Conservation (phyloP, 202 grass and related monocot species). For the Panicum virgatum region DNA sequence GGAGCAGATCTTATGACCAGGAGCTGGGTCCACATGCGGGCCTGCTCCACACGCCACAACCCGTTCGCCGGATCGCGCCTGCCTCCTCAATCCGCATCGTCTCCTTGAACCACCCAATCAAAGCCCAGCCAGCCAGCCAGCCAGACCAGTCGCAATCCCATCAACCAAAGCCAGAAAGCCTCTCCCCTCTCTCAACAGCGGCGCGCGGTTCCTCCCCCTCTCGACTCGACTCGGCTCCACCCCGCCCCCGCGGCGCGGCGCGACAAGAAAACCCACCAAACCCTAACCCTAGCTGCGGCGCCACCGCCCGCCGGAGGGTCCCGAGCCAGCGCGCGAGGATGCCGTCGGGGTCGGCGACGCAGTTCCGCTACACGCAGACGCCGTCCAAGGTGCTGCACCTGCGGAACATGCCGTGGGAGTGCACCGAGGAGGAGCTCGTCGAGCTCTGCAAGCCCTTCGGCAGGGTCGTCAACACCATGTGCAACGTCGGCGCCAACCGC, state of each 20-base stretch:
- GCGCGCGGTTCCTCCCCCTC: conserved; percentile 11
- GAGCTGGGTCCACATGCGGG: too few species aligned
- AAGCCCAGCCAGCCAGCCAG: too few species aligned
- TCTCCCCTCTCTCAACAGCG: conserved; percentile 26
- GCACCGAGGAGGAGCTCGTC: conserved; percentile 92
- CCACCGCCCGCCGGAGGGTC: neutral
- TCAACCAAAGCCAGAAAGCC: too few species aligned
- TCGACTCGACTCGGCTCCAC: conserved; percentile 1
- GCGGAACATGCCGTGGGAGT: conserved; percentile 96
- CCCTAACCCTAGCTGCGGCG: conserved; percentile 34
- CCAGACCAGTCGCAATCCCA: too few species aligned
- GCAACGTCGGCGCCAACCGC: conserved; percentile 91
- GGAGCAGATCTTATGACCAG: too few species aligned
- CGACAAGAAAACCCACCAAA: conserved; percentile 34
- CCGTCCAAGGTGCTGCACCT: conserved; percentile 98
- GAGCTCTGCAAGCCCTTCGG: conserved; percentile 89
- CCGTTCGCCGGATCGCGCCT: too few species aligned
- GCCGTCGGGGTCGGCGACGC: conserved; percentile 65
- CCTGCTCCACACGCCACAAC: too few species aligned
- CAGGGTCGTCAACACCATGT: conserved; percentile 88
- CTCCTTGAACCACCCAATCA: too few species aligned
- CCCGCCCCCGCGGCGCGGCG: neutral
- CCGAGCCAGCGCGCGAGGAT: conserved; percentile 38
- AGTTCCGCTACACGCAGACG: conserved; percentile 91
- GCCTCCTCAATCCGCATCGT: too few species aligned